Evolutionary conservation across 1,284 basidiomycete genomes (phyloP).

Genomic region (Ceratobasidium theobromae): DNA sequence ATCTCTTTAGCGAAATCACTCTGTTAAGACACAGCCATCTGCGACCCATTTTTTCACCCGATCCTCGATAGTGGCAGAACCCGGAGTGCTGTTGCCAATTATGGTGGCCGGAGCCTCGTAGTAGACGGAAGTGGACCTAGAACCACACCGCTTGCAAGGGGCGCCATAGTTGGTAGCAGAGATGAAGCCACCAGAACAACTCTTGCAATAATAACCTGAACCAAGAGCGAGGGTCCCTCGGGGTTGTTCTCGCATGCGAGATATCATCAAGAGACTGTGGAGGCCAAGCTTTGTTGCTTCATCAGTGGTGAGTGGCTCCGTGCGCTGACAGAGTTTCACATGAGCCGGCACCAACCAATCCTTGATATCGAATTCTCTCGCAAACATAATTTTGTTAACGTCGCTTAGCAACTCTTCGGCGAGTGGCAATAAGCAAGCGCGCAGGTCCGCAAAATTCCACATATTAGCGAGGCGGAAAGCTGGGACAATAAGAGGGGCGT

Average conservation of each 20-base stretch:
- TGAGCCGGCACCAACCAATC: slow-evolving; percentile 48
- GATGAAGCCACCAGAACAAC: no score
- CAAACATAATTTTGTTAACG: slow-evolving; percentile 46
- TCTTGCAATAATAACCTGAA: no score
- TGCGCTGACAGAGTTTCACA: slow-evolving; percentile 45
- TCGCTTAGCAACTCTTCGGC: slow-evolving; percentile 39
- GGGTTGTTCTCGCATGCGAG: background rate
- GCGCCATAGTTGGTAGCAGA: no score
- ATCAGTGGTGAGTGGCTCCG: slow-evolving; percentile 41
- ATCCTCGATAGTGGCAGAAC: no score
- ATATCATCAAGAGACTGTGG: background rate
- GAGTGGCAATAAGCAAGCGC: background rate
- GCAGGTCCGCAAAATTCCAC: slow-evolving; percentile 12
- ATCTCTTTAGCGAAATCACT: no score
- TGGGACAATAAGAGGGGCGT: background rate
- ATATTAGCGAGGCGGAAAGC: slow-evolving; percentile 26
- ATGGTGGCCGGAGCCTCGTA: no score
- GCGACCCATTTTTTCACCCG: no score
- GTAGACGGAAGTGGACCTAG: no score
- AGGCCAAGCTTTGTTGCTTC: slow-evolving; percentile 47
- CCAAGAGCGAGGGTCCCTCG: no score
- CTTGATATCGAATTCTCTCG: slow-evolving; percentile 45
- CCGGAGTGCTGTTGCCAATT: no score
- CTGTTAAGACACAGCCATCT: no score
- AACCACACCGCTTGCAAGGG: no score